These are phyloP conservation scores for Pseudozyma flocculosa DNA, from an alignment of 1,284 basidiomycete species.

Conservation along the genomic window DNA sequence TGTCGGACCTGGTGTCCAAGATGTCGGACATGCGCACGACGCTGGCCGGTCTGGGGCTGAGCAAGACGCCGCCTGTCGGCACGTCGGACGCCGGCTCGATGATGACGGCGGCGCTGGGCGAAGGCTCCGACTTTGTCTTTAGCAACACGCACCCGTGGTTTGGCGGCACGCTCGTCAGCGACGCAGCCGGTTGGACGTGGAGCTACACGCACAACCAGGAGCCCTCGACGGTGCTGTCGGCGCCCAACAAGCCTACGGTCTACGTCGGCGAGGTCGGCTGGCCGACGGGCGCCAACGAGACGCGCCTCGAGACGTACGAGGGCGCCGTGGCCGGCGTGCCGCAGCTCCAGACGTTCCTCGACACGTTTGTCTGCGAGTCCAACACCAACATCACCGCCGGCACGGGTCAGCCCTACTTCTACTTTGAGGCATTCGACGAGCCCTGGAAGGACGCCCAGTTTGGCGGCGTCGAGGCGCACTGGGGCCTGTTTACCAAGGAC, in stretches of 20 bases:
- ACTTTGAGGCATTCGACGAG: slow-evolving; percentile 74
- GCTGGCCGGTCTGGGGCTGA: slow-evolving; percentile 60
- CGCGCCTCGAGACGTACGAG: slow-evolving; percentile 17
- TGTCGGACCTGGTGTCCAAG: slow-evolving; percentile 64
- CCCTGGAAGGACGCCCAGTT: slow-evolving; percentile 75
- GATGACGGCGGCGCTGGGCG: slow-evolving; percentile 71
- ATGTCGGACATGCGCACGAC: slow-evolving; percentile 67
- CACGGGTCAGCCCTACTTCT: slow-evolving; percentile 38
- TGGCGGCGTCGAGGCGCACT: slow-evolving; percentile 77
- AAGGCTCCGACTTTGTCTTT: slow-evolving; percentile 68
- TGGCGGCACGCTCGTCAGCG: slow-evolving; percentile 68
- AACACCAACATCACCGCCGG: slow-evolving; percentile 78
- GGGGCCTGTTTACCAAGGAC: slow-evolving; percentile 35
- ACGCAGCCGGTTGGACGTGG: slow-evolving; percentile 71
- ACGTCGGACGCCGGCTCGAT: slow-evolving; percentile 80
- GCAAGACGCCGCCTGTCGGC: slow-evolving; percentile 70
- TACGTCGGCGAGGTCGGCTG: slow-evolving; percentile 81
- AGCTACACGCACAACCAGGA: slow-evolving; percentile 69
- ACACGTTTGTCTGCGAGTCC: slow-evolving; percentile 83
- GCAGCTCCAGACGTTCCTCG: slow-evolving; percentile 65
- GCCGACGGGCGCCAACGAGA: slow-evolving; percentile 66
- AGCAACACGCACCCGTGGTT: slow-evolving; percentile 79
- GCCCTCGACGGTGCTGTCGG: slow-evolving; percentile 48
- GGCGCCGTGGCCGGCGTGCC: slow-evolving; percentile 32
- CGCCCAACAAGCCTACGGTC: slow-evolving; percentile 66